phyloP scores from a whole-genome alignment of 169 alveolate species.

The Perkinsus chesapeaki region DNA sequence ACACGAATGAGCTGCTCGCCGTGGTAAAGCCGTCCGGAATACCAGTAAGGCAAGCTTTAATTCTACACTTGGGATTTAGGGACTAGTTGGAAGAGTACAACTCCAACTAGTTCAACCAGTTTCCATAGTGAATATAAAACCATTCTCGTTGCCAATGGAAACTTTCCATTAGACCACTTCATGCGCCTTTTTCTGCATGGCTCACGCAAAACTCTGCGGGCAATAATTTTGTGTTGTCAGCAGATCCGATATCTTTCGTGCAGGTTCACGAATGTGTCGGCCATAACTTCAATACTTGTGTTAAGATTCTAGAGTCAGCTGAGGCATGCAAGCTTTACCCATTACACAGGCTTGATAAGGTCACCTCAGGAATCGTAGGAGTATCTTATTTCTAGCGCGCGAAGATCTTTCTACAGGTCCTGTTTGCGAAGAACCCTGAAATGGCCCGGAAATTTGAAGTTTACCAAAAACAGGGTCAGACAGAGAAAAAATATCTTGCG shows the following conservation, averaged over 20 bases:
- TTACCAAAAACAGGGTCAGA: not conserved
- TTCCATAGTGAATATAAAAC: no score
- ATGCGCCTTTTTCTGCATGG: no score
- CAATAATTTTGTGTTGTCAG: no score
- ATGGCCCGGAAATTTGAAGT: not conserved
- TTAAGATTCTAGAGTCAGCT: not conserved
- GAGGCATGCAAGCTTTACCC: not conserved
- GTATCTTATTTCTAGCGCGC: not conserved
- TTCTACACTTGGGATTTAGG: no score
- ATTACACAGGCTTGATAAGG: not conserved
- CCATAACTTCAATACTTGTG: not conserved
- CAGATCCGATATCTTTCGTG: no score
- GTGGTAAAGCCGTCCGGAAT: not conserved
- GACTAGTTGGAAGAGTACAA: no score
- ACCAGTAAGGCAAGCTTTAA: not conserved
- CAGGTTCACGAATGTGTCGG: not conserved
- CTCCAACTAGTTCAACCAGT: no score
- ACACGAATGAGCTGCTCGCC: not conserved
- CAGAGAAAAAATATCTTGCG: not conserved
- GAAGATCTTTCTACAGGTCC: not conserved
- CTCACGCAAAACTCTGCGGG: no score
- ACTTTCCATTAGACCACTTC: no score
- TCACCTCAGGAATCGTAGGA: not conserved
- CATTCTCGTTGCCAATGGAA: no score
- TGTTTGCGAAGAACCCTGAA: not conserved